Conservation (phyloP, 352 stramenopile species). For the Aphanomyces stellatus region DNA sequence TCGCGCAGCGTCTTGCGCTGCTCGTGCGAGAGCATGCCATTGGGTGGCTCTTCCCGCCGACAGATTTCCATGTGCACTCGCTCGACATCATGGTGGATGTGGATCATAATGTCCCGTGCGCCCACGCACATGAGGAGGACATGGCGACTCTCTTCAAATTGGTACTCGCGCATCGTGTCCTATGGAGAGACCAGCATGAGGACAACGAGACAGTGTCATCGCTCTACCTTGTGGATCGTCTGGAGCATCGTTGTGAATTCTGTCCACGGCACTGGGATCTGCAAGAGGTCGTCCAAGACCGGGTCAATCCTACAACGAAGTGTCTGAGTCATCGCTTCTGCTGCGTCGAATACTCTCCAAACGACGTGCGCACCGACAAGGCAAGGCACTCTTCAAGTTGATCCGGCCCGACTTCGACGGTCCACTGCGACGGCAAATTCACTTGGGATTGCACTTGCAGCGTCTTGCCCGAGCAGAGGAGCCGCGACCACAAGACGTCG, state of each 20-base stretch:
- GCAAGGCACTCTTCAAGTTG: conserved; percentile 78
- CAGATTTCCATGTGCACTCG: conserved; percentile 69
- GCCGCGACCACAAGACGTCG: conserved; percentile 74
- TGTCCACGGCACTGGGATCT: conserved; percentile 66
- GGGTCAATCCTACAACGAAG: conserved; percentile 42
- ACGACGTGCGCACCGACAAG: conserved; percentile 68
- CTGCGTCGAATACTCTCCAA: conserved; percentile 28
- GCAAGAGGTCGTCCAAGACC: conserved; percentile 51
- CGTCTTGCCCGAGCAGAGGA: conserved; percentile 55
- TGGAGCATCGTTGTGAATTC: conserved; percentile 65
- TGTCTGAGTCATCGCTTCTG: background rate
- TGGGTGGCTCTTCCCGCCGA: conserved; percentile 66
- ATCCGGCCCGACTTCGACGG: conserved; percentile 61
- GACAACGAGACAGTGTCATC: too few relatives aligned
- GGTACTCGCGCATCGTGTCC: conserved; percentile 75
- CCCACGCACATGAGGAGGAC: conserved; percentile 72
- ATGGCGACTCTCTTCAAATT: conserved; percentile 69
- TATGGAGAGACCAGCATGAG: too few relatives aligned
- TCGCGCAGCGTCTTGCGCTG: conserved; percentile 76
- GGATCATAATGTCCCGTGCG: conserved; percentile 82
- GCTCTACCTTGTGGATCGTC: conserved; percentile 49
- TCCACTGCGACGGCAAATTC: background rate
- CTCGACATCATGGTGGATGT: conserved; percentile 28
- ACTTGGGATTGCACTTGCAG: conserved; percentile 1
- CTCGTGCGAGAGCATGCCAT: conserved; percentile 68